Conservation (phyloP, 352 stramenopile species). For the Globisporangium sylvaticum region DNA sequence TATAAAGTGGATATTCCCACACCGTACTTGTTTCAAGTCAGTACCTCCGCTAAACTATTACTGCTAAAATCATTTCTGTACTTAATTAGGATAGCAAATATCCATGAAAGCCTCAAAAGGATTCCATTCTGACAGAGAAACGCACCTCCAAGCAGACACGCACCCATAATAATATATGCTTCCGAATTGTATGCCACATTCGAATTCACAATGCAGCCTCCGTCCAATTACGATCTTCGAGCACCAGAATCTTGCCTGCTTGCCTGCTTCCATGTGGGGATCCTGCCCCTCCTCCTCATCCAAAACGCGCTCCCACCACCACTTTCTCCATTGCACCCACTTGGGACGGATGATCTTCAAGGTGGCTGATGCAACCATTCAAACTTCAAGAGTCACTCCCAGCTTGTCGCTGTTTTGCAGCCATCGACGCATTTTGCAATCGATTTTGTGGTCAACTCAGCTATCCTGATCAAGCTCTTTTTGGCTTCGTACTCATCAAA, state of each 20-base stretch:
- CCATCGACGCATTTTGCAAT: too few species aligned
- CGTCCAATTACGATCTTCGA: neutral
- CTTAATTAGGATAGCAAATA: neutral
- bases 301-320: neutral
- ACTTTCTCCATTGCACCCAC: too few species aligned
- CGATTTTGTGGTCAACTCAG: too few species aligned
- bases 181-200: neutral
- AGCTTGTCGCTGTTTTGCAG: too few species aligned
- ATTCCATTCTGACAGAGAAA: too few species aligned
- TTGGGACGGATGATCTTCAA: too few species aligned
- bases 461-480: too few species aligned
- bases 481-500: too few species aligned
- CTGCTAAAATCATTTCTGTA: neutral
- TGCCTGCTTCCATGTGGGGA: neutral
- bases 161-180: neutral
- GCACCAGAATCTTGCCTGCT: neutral
- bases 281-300: neutral
- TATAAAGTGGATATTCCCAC: neutral
- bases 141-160: too few species aligned
- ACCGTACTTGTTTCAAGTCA: neutral
- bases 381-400: too few species aligned
- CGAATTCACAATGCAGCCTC: neutral
- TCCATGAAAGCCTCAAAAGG: too few species aligned
- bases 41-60: neutral
- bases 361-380: too few species aligned